Evolutionary conservation across 163 green algal genomes (phyloP).

Genomic region (Coccomyxa subellipsoidea): DNA sequence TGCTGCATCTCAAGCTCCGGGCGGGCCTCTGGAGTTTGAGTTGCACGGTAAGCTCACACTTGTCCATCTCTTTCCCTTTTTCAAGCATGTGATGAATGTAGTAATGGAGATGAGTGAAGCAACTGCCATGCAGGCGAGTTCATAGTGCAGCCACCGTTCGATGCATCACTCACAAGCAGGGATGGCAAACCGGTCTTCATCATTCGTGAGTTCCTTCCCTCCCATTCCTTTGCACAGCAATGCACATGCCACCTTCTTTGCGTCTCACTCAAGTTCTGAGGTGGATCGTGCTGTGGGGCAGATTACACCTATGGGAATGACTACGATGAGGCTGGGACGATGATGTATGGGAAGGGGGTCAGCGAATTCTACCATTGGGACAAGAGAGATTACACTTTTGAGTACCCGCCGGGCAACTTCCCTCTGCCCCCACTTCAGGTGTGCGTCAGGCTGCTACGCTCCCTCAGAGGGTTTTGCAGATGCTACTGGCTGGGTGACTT

Average conservation of each 20-base stretch:
- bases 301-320: constrained; percentile 45
- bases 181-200: constrained; percentile 31
- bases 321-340: constrained; percentile 30
- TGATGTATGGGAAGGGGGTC: constrained; percentile 22
- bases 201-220: constrained; percentile 16
- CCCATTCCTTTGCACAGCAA: no score
- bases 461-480: neutral
- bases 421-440: constrained; percentile 21
- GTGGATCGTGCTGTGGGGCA: no score
- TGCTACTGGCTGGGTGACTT: no score
- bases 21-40: neutral
- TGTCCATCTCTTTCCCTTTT: neutral
- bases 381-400: constrained; percentile 70
- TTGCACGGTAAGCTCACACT: neutral
- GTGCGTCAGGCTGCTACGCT: neutral
- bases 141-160: constrained; percentile 2
- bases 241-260: no score
- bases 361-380: constrained; percentile 73
- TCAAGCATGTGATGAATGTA: no score
- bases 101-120: no score
- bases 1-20: neutral
- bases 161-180: constrained; percentile 1
- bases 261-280: no score
- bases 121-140: neutral
- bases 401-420: constrained; percentile 35